Conservation (phyloP, 1,284 basidiomycete genomes). For the Taiwanofungus camphoratus region DNA sequence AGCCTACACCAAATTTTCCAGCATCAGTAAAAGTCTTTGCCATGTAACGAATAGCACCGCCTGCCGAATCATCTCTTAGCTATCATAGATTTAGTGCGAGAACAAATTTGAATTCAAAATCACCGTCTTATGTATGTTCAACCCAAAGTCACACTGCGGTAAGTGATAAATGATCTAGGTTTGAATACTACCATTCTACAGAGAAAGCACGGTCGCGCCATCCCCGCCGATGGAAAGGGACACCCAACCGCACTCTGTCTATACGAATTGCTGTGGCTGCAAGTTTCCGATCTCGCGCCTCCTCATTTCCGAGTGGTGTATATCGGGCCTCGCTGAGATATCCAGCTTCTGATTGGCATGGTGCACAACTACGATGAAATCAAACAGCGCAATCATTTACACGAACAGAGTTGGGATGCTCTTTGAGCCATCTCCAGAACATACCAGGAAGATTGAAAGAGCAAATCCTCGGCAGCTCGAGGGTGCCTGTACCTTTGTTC, state of each 20-base stretch:
- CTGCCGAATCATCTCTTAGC: slow-evolving; percentile 47
- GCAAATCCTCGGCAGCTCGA: slow-evolving; percentile 7
- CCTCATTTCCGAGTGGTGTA: slow-evolving; percentile 12
- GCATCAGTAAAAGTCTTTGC: slow-evolving; percentile 49
- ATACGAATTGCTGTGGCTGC: slow-evolving; percentile 36
- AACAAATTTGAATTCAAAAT: slow-evolving; percentile 28
- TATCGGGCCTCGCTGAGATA: slow-evolving; percentile 11
- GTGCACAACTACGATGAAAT: slow-evolving; percentile 5
- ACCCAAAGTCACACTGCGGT: slow-evolving; percentile 48
- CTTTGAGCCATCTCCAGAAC: slow-evolving; percentile 12
- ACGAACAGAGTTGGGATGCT: slow-evolving; percentile 4
- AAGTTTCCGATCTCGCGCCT: slow-evolving; percentile 26
- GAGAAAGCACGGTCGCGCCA: slow-evolving; percentile 46
- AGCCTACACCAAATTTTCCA: slow-evolving; percentile 48
- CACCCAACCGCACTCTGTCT: slow-evolving; percentile 52
- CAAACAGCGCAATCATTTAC: not conserved
- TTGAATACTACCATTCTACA: slow-evolving; percentile 43
- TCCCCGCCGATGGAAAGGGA: slow-evolving; percentile 32
- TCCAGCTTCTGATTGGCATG: not conserved
- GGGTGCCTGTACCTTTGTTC: slow-evolving; percentile 14
- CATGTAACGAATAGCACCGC: slow-evolving; percentile 37
- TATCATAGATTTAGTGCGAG: slow-evolving; percentile 15
- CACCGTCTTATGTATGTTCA: slow-evolving; percentile 56
- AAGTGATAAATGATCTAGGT: slow-evolving; percentile 18
- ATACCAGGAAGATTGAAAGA: not conserved